A percentile compares a stretch with the other conserved stretches of the same genome.
Conservation (phyloP, 2,329 filamentous ascomycete species). For the Cladosporium sp. region DNA sequence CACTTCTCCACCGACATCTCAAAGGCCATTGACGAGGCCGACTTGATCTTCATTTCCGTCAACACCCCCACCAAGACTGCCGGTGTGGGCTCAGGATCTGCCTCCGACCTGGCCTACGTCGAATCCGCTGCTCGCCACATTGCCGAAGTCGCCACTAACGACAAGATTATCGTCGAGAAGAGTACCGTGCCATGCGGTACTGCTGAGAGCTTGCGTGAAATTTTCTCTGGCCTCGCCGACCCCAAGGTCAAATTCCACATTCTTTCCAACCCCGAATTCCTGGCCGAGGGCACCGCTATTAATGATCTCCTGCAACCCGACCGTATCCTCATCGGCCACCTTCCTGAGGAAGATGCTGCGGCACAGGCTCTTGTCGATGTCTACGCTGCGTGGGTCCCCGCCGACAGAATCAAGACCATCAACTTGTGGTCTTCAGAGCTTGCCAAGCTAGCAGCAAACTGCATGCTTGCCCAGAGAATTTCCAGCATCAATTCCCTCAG, state of each 20-base stretch:
- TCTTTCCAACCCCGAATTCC: conserved; percentile 74
- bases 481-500: conserved; percentile 75
- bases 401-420: conserved; percentile 61
- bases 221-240: conserved; percentile 9
- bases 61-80: conserved; percentile 72
- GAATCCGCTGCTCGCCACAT: conserved; percentile 56
- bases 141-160: conserved; percentile 57
- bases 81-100: conserved; percentile 63
- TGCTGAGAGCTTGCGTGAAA: conserved; percentile 13
- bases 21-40: conserved; percentile 58
- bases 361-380: conserved; percentile 59
- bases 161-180: conserved; percentile 73
- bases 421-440: conserved; percentile 74
- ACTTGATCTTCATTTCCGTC: conserved; percentile 70
- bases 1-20: conserved; percentile 66
- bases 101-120: conserved; percentile 66
- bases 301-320: conserved; percentile 65
- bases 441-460: conserved; percentile 71
- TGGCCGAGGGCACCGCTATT: conserved; percentile 71
- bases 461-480: conserved; percentile 73
- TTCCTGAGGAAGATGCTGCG: conserved; percentile 55
- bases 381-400: conserved; percentile 67
- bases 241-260: conserved; percentile 60
- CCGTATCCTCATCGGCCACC: conserved; percentile 69
- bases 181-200: conserved; percentile 73